These are phyloP conservation scores for Boletus semigastroideus DNA, from an alignment of 1,284 basidiomycete species.

Conservation along the genomic window DNA sequence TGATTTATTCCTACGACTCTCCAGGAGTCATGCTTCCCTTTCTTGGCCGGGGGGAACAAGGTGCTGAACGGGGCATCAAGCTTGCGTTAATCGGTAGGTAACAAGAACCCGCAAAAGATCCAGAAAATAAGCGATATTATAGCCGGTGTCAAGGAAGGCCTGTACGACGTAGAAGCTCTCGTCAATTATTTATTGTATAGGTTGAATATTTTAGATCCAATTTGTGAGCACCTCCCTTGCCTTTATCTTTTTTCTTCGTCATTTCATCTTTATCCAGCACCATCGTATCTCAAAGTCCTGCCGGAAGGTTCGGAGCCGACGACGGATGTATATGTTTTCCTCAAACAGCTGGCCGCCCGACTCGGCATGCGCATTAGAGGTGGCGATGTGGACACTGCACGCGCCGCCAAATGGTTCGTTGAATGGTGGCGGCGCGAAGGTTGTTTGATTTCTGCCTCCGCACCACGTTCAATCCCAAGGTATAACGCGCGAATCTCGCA, in stretches of 20 bases:
- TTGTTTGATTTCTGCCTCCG: slow-evolving; percentile 48
- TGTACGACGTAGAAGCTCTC: slow-evolving; percentile 85
- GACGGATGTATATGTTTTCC: slow-evolving; percentile 60
- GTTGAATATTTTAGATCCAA: slow-evolving; percentile 75
- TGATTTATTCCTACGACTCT: slow-evolving; percentile 93
- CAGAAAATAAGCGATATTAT: slow-evolving; percentile 11
- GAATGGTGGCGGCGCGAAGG: slow-evolving; percentile 84
- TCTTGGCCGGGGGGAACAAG: slow-evolving; percentile 81
- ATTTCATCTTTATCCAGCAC: slow-evolving; percentile 39
- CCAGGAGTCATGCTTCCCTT: slow-evolving; percentile 98
- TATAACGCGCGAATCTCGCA: background rate
- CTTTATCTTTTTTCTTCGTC: background rate
- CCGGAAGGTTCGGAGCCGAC: slow-evolving; percentile 54
- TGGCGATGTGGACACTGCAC: slow-evolving; percentile 64
- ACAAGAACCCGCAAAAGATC: background rate
- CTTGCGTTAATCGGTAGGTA: slow-evolving; percentile 85
- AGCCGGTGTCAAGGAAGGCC: slow-evolving; percentile 94
- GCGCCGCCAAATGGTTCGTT: slow-evolving; percentile 80
- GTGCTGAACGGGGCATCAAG: slow-evolving; percentile 90
- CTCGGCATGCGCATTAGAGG: slow-evolving; percentile 83
- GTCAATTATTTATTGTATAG: slow-evolving; percentile 89
- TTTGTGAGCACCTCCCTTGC: slow-evolving; percentile 47
- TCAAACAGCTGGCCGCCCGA: slow-evolving; percentile 67
- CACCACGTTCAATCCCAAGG: slow-evolving; percentile 33
- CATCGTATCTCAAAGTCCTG: slow-evolving; percentile 69